Conservation (phyloP, 345 rosid species). For the Eucalyptus microcorys region DNA sequence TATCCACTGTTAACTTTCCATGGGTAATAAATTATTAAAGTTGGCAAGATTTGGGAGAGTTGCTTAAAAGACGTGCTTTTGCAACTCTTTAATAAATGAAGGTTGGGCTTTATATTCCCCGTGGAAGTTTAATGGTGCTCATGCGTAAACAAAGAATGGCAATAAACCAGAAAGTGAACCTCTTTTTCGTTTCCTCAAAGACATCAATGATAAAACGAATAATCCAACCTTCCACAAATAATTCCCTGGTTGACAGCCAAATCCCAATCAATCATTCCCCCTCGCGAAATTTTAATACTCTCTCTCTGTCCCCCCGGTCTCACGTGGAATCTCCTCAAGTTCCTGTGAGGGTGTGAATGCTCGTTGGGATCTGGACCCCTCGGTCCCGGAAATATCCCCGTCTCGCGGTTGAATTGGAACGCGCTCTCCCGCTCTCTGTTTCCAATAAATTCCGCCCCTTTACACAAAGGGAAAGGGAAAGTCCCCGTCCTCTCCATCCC, state of each 20-base stretch:
- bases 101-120: too few species aligned
- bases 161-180: too few species aligned
- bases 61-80: too few species aligned
- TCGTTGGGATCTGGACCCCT: not conserved
- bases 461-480: not conserved
- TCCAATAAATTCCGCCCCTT: not conserved
- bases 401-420: not conserved
- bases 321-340: not conserved
- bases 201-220: not conserved
- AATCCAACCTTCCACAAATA: not conserved
- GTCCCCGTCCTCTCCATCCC: not conserved
- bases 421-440: not conserved
- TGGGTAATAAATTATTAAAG: too few species aligned
- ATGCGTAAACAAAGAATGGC: too few species aligned
- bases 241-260: not conserved
- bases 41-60: too few species aligned
- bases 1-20: too few species aligned
- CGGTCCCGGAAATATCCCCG: not conserved
- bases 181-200: not conserved
- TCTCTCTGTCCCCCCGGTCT: not conserved
- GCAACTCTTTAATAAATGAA: too few species aligned
- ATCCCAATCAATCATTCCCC: not conserved
- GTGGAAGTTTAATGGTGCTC: too few species aligned
- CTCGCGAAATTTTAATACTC: not conserved
- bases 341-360: not conserved